These are phyloP conservation scores for Zea luxurians DNA, from an alignment of 176 grass and related monocot genomes.

Conservation along the genomic window DNA sequence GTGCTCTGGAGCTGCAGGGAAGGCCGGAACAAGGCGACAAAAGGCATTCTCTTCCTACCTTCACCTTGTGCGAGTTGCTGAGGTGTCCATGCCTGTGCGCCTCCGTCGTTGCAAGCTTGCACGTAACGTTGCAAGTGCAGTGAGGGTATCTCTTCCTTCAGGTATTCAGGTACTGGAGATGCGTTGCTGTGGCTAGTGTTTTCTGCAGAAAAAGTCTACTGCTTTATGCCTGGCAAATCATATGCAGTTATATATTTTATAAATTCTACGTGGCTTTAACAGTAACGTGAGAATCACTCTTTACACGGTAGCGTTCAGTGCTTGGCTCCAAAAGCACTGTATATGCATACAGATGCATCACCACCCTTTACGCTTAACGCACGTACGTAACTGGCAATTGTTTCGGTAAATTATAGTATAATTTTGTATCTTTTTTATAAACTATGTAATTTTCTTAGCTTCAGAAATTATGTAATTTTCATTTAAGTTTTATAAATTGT, in stretches of 20 bases:
- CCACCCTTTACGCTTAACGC: neutral
- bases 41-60: neutral
- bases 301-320: neutral
- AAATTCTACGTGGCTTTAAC: neutral
- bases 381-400: neutral
- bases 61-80: neutral
- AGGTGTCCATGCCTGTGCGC: neutral
- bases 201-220: neutral
- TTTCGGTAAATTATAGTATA: neutral
- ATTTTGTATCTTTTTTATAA: neutral
- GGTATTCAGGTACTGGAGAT: neutral
- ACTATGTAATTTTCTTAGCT: neutral
- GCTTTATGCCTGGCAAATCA: neutral
- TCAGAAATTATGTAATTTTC: neutral
- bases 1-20: no score
- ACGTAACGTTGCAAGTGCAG: neutral
- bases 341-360: neutral
- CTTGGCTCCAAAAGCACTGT: neutral
- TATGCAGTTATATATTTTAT: neutral
- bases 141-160: neutral
- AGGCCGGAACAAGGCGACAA: neutral
- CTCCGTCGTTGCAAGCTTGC: conserved; percentile 19
- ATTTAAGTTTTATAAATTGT: neutral
- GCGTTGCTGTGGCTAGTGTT: neutral
- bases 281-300: conserved; percentile 16